Evolutionary conservation across 179 eudicot genomes (phyloP).

Genomic region (Patellifolia procumbens): DNA sequence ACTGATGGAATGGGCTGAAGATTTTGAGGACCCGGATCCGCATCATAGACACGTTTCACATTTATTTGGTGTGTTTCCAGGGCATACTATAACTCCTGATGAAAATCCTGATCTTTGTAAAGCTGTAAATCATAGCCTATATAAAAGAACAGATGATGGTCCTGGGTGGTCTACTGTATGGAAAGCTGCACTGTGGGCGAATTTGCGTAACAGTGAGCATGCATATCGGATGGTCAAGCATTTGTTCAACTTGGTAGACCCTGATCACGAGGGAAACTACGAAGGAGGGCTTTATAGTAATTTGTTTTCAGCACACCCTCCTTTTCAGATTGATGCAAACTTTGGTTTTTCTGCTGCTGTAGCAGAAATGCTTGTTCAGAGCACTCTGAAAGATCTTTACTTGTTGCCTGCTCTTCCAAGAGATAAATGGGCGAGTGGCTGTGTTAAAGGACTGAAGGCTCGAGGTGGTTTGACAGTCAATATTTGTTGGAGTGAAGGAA

Average conservation of each 20-base stretch:
- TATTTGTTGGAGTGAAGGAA: slow-evolving; percentile 75
- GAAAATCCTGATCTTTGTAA: slow-evolving; percentile 74
- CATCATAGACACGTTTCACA: slow-evolving; percentile 90
- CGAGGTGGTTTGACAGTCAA: slow-evolving; percentile 74
- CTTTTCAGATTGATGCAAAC: slow-evolving; percentile 95
- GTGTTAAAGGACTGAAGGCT: slow-evolving; percentile 83
- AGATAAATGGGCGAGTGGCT: slow-evolving; percentile 81
- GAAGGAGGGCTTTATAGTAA: slow-evolving; percentile 93
- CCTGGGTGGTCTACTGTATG: slow-evolving; percentile 98
- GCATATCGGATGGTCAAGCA: slow-evolving; percentile 91
- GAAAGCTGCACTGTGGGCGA: slow-evolving; percentile 89
- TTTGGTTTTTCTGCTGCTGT: slow-evolving; percentile 85
- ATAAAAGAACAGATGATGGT: slow-evolving; percentile 80
- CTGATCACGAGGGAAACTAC: slow-evolving; percentile 51
- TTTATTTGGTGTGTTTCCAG: slow-evolving; percentile 80
- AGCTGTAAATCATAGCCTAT: slow-evolving; percentile 63
- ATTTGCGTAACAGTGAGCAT: slow-evolving; percentile 55
- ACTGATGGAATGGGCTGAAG: slow-evolving; percentile 88
- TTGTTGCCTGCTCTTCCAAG: slow-evolving; percentile 87
- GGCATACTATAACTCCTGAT: slow-evolving; percentile 78
- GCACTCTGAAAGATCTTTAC: slow-evolving; percentile 72
- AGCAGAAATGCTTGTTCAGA: slow-evolving; percentile 93
- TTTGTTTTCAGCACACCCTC: slow-evolving; percentile 87
- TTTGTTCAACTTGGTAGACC: slow-evolving; percentile 79
- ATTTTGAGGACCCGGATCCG: slow-evolving; percentile 74